Percentiles rank a stretch among this genome's conserved stretches.
These are phyloP conservation scores for Phytopythium cucurbitacearum DNA, from an alignment of 352 stramenopile species.

Conservation along the genomic window DNA sequence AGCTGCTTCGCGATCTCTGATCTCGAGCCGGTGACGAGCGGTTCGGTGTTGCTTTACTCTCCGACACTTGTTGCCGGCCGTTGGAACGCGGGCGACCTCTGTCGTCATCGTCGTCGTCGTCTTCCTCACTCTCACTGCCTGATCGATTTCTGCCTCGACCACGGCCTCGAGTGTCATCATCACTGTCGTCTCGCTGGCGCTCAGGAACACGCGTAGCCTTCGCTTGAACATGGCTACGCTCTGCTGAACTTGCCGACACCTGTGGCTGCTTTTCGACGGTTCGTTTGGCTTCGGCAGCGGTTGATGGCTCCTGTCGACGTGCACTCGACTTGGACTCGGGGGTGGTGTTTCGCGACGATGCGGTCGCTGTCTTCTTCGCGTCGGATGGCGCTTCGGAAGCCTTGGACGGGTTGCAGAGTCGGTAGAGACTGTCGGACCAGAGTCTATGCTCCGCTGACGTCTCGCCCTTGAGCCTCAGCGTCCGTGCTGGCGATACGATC, in stretches of 20 bases:
- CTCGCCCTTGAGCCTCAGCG: conserved; percentile 76
- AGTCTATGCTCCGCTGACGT: conserved; percentile 70
- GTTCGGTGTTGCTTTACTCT: no score
- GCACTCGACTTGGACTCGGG: conserved; percentile 7
- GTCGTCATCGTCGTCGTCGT: no score
- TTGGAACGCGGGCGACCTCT: no score
- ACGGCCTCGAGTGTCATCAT: conserved; percentile 7
- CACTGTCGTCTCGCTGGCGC: conserved; percentile 7
- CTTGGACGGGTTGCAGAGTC: conserved; percentile 48
- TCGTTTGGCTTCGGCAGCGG: not conserved
- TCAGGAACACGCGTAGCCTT: no score
- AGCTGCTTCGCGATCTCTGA: no score
- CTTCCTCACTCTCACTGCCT: no score
- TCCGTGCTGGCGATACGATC: conserved; percentile 67
- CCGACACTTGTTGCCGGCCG: no score
- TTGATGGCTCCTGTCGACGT: conserved; percentile 3
- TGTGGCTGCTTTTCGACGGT: not conserved
- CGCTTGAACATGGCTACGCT: no score
- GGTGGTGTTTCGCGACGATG: conserved; percentile 7
- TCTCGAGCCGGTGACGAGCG: no score
- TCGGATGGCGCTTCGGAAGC: conserved; percentile 8
- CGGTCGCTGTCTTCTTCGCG: conserved; percentile 4
- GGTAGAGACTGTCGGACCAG: conserved; percentile 79
- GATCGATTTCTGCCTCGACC: not conserved
- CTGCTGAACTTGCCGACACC: no score